These are phyloP conservation scores for Jackrogersella multiformis DNA, from an alignment of 495 filamentous ascomycete species.

Conservation along the genomic window DNA sequence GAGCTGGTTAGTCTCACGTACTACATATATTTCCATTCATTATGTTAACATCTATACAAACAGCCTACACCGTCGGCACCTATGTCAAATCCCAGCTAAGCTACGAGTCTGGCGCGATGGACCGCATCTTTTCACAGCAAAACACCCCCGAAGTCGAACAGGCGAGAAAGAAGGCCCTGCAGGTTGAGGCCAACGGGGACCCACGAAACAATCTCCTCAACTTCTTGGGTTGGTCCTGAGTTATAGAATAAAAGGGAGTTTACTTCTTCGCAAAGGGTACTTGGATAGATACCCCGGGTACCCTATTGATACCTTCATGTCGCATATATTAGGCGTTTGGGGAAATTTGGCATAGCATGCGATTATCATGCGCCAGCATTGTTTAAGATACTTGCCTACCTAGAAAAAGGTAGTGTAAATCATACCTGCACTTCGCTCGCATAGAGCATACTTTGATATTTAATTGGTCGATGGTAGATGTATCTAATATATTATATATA, in stretches of 20 bases:
- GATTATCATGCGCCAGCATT: constrained; percentile 7
- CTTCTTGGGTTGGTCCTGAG: constrained; percentile 49
- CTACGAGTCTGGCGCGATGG: constrained; percentile 47
- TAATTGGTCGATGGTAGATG: too few species aligned
- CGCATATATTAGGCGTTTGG: constrained; percentile 39
- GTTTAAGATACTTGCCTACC: too few species aligned
- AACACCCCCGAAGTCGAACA: constrained; percentile 51
- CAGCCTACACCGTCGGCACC: constrained; percentile 44
- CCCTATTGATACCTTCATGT: constrained; percentile 21
- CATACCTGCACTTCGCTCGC: constrained; percentile 20
- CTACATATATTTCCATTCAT: not conserved
- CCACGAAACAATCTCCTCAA: constrained; percentile 52
- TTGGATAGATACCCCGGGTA: constrained; percentile 2
- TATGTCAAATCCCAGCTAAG: constrained; percentile 48
- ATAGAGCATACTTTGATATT: constrained; percentile 14
- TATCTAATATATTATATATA: too few species aligned
- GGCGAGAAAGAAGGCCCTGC: constrained; percentile 40
- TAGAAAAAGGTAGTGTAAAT: constrained; percentile 24
- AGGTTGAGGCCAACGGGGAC: constrained; percentile 50
- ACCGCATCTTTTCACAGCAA: constrained; percentile 53
- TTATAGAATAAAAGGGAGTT: not conserved
- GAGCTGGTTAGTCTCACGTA: constrained; percentile 38
- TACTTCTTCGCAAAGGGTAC: constrained; percentile 2
- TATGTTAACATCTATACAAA: constrained; percentile 28
- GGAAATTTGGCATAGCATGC: constrained; percentile 16